Evolutionary conservation across 2,329 filamentous ascomycete species (phyloP), one percentile per base, ranked within the genome.

Genomic region (Aspergillus alliaceus): DNA sequence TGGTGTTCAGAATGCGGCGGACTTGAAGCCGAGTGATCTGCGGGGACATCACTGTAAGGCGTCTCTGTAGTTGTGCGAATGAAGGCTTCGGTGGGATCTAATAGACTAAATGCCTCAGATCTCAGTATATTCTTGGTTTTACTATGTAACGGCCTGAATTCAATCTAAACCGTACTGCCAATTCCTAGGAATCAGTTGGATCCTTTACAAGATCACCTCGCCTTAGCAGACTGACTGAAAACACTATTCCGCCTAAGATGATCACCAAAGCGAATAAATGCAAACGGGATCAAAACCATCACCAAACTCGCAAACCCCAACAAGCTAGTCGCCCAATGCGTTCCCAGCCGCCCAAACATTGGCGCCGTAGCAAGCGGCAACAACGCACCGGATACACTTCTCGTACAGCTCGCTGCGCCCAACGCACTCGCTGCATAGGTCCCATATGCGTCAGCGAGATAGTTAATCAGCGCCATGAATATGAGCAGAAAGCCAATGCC

Each of bases 401-500:
- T 12, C 2, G 12, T 25, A 24, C 20, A 24, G 22, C 39, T 42
- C 3, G 39, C 39, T 2, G 39, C 39, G 9, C 9, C 39, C 39
- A 24, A 7, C 3, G 39, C 39, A 14, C 20, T 24, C 9, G 39
- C 39, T 2, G 39, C 18, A 14, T 42, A 24, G 4, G 9, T 12
- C 11, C 11, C 12, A 42, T 42, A 42, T 20, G 39, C 39, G 39
- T 42, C 39, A 14, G 20, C 22, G 2, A 42, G 39, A 15, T 42
- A 42, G 11, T 42, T 42, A 3, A 42, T 22, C 20, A 42, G 18
- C 11, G 22, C 39, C 11, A 42, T 24, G 20, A 42, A 42, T 14
- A 42, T 42, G 22, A 42, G 39, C 12, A 42, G 20, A 11, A 24
- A 42, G 20, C 9, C 39, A 5, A 42, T 42, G 27, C 86, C 87